A percentile compares a stretch with the other conserved stretches of the same genome.
Conservation (phyloP, 805 yeast genomes). For the Pachysolen tannophilus region DNA sequence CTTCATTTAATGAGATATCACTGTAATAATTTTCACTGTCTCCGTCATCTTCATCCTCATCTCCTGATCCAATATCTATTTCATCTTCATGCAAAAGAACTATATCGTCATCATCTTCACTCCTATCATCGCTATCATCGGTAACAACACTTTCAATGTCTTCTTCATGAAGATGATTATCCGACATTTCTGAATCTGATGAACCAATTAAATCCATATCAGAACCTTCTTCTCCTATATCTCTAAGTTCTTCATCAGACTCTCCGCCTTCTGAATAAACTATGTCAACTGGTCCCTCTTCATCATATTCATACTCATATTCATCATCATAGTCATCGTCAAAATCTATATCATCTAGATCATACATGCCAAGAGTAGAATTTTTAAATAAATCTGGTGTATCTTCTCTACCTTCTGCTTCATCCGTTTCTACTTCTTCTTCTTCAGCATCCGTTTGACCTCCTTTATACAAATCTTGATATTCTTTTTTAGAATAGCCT, state of each 20-base stretch:
- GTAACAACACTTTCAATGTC: conserved; percentile 13
- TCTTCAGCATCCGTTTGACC: conserved; percentile 45
- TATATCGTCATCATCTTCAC: conserved; percentile 12
- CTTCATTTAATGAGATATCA: conserved; percentile 14
- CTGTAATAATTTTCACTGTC: conserved; percentile 14
- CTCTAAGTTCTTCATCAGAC: conserved; percentile 22
- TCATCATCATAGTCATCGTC: conserved; percentile 50
- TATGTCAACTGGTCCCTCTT: conserved; percentile 18
- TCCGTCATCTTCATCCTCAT: conserved; percentile 16
- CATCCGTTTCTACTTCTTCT: conserved; percentile 46
- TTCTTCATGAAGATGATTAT: conserved; percentile 10
- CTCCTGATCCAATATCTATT: conserved; percentile 19
- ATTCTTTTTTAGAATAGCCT: conserved; percentile 47
- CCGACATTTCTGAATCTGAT: conserved; percentile 10
- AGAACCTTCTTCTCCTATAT: conserved; percentile 17
- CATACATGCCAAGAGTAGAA: conserved; percentile 92
- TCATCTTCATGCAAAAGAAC: conserved; percentile 16
- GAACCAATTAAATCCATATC: conserved; percentile 13
- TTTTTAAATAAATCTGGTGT: conserved; percentile 79
- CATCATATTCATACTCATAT: conserved; percentile 10
- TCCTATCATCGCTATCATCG: conserved; percentile 12
- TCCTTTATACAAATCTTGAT: conserved; percentile 50
- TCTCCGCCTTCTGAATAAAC: conserved; percentile 26
- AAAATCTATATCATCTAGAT: conserved; percentile 63
- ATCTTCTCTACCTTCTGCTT: conserved; percentile 52